These are phyloP conservation scores for Plicaturopsis crispa DNA, from an alignment of 768 basidiomycete species.

Conservation along the genomic window DNA sequence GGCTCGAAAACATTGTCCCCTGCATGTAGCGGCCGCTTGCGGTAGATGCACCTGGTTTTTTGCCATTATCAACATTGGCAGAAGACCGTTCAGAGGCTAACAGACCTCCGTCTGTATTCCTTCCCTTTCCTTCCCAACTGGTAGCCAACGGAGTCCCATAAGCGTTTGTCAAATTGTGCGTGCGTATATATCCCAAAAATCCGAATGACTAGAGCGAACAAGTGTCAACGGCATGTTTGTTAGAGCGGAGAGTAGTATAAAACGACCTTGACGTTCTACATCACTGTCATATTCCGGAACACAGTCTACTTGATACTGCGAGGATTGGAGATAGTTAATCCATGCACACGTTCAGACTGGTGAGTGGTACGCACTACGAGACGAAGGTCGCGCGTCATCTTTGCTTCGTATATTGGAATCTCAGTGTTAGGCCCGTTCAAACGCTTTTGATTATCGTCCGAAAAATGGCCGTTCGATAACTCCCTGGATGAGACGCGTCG, in stretches of 20 bases:
- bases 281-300: constrained; percentile 26
- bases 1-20: constrained; percentile 41
- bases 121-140: constrained; percentile 36
- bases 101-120: constrained; percentile 46
- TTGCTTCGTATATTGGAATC: constrained; percentile 62
- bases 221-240: not conserved
- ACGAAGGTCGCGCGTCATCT: constrained; percentile 47
- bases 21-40: constrained; percentile 22
- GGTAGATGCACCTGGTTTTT: constrained; percentile 35
- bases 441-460: constrained; percentile 58
- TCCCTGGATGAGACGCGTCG: constrained; percentile 34
- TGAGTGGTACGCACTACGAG: constrained; percentile 33
- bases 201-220: constrained; percentile 27
- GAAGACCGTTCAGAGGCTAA: not conserved
- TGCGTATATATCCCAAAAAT: constrained; percentile 47
- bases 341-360: not conserved
- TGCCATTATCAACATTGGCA: not conserved
- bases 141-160: constrained; percentile 38
- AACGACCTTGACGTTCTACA: constrained; percentile 16
- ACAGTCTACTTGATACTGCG: constrained; percentile 44
- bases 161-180: constrained; percentile 31
- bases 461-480: constrained; percentile 63
- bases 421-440: constrained; percentile 35
- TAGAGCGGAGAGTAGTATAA: not conserved
- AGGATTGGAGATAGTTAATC: not conserved